Percentiles rank a stretch among this genome's conserved stretches.
phyloP scores from a whole-genome alignment of 2,329 filamentous ascomycete species.

The Trichoderma breve region DNA sequence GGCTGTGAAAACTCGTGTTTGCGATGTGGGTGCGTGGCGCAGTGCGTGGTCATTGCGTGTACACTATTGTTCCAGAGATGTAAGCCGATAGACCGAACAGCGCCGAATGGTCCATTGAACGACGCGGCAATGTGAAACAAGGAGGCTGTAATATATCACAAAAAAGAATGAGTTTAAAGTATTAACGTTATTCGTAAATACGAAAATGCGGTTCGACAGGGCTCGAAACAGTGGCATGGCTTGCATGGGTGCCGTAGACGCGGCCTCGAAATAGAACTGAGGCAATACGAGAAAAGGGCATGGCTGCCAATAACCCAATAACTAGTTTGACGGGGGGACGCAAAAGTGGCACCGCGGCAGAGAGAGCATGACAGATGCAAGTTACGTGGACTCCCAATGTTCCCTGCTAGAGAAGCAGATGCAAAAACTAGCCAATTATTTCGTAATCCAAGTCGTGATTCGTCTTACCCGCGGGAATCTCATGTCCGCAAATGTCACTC shows the following conservation, averaged over 20 bases:
- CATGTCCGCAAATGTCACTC: not conserved
- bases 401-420: not conserved
- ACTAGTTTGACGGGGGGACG: not conserved
- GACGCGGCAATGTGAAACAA: not conserved
- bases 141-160: too few species aligned
- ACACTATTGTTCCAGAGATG: not conserved
- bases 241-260: not conserved
- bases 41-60: not conserved
- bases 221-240: not conserved
- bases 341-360: not conserved
- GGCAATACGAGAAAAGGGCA: not conserved
- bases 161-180: not conserved
- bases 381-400: not conserved
- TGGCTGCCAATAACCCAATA: not conserved
- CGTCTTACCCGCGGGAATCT: not conserved
- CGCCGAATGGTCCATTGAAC: not conserved
- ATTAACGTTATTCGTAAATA: not conserved
- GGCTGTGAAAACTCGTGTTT: not conserved
- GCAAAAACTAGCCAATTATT: not conserved
- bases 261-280: not conserved
- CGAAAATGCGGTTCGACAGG: not conserved
- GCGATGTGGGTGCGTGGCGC: slow-evolving; percentile 12
- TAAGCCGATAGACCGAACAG: not conserved
- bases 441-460: not conserved
- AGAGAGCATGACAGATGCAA: not conserved